phyloP scores from a whole-genome alignment of 2,329 filamentous ascomycete species.

The Dryadomyces quercus-mongolicae region DNA sequence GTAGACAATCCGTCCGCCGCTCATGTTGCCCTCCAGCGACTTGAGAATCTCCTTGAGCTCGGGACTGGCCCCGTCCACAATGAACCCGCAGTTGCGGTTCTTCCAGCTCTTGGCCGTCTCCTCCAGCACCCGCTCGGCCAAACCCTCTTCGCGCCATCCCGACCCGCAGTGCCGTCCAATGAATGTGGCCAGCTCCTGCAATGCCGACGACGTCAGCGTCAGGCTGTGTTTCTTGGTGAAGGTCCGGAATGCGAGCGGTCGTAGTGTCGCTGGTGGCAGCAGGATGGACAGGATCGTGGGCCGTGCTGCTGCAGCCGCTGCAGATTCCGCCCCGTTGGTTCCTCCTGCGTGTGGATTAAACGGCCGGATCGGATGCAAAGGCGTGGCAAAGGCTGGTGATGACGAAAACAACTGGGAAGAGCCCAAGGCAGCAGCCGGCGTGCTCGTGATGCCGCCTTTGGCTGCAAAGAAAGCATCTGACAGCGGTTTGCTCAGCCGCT shows the following conservation, averaged over 20 bases:
- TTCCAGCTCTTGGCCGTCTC: slow-evolving; percentile 91
- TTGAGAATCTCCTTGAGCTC: slow-evolving; percentile 74
- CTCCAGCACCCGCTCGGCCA: slow-evolving; percentile 85
- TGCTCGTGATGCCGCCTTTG: slow-evolving; percentile 18
- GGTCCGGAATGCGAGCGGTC: slow-evolving; percentile 84
- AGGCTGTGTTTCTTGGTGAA: slow-evolving; percentile 97
- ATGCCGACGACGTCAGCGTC: slow-evolving; percentile 75
- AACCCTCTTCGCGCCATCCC: slow-evolving; percentile 89
- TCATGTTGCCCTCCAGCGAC: slow-evolving; percentile 77
- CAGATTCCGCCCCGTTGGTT: not conserved
- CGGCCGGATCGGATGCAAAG: slow-evolving; percentile 63
- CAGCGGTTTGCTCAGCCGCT: slow-evolving; percentile 18
- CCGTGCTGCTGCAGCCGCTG: slow-evolving; percentile 50
- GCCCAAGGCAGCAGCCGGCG: slow-evolving; percentile 5
- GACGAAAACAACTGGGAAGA: slow-evolving; percentile 68
- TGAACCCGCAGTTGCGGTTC: slow-evolving; percentile 73
- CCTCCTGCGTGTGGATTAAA: slow-evolving; percentile 26
- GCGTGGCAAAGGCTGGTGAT: slow-evolving; percentile 82
- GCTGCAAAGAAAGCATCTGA: slow-evolving; percentile 26
- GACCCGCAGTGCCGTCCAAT: slow-evolving; percentile 90
- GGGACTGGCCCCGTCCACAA: slow-evolving; percentile 71
- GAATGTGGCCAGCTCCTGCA: slow-evolving; percentile 77
- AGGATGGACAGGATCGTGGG: slow-evolving; percentile 71
- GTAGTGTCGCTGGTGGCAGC: slow-evolving; percentile 72
- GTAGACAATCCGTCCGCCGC: slow-evolving; percentile 54